phyloP scores from a whole-genome alignment of 1,139 yeast genomes.

The Entelexis paramagnoliae region DNA sequence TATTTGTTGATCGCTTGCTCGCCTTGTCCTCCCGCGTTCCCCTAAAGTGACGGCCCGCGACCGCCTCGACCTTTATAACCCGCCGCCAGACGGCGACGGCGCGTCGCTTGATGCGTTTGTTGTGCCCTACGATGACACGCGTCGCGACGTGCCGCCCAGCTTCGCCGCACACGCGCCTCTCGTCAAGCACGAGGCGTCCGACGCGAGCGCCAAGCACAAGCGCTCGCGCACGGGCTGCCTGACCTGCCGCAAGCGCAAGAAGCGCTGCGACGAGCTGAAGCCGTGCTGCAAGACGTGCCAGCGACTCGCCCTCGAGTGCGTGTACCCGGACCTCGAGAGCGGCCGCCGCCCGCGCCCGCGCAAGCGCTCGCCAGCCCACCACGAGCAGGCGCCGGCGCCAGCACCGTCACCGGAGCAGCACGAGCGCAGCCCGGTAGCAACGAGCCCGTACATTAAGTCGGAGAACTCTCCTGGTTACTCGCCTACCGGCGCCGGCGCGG shows the following conservation, averaged over 20 bases:
- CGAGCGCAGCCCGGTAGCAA: too few species aligned
- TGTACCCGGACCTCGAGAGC: constrained; percentile 39
- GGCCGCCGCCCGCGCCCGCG: constrained; percentile 23
- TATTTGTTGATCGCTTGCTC: too few species aligned
- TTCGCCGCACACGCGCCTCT: background rate
- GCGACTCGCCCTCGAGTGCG: constrained; percentile 45
- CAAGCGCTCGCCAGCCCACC: too few species aligned
- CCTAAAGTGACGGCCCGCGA: background rate
- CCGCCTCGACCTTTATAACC: background rate
- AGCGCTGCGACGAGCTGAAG: constrained; percentile 56
- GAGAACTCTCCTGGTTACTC: too few species aligned
- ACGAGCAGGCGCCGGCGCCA: too few species aligned
- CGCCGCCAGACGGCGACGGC: background rate
- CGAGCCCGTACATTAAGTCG: too few species aligned
- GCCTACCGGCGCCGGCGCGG: too few species aligned
- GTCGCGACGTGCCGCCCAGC: background rate
- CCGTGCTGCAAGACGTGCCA: constrained; percentile 54
- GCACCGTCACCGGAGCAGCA: too few species aligned
- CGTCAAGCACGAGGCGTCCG: background rate
- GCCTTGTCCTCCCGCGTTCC: background rate
- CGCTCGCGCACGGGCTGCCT: constrained; percentile 49
- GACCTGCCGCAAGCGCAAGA: constrained; percentile 61
- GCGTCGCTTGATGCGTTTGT: background rate
- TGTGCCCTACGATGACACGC: background rate
- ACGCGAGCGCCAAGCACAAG: constrained; percentile 3